Conservation (phyloP, 2,329 filamentous ascomycete species). For the Trichoderma sp. region DNA sequence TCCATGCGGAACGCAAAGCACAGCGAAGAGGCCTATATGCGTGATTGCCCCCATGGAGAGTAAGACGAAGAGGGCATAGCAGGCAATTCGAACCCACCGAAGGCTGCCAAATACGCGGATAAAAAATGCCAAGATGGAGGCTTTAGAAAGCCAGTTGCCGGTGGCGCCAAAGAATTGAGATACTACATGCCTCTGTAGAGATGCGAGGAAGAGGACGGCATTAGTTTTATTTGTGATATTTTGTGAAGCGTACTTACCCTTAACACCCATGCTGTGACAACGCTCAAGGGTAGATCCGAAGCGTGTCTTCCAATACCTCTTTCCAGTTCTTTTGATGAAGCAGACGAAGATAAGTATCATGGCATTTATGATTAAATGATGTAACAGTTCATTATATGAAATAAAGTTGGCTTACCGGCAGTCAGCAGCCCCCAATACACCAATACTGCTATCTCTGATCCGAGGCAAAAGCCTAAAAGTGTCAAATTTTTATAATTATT, state of each 20-base stretch:
- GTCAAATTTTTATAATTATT: not conserved
- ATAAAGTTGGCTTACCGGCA: constrained; percentile 4
- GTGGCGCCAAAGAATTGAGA: constrained; percentile 6
- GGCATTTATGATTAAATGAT: not conserved
- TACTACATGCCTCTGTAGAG: not conserved
- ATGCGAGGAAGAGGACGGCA: not conserved
- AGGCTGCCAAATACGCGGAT: constrained; percentile 8
- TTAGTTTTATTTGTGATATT: not conserved
- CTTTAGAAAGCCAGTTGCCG: constrained; percentile 14
- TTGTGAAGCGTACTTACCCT: not conserved
- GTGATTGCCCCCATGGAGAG: constrained; percentile 4
- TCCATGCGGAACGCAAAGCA: constrained; percentile 12
- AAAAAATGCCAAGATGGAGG: constrained; percentile 9
- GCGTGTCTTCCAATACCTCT: constrained; percentile 10
- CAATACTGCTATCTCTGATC: not conserved
- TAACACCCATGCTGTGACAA: constrained; percentile 2
- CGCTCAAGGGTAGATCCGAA: constrained; percentile 8
- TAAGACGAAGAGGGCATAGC: not conserved
- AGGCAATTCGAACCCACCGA: constrained; percentile 9
- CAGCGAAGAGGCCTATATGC: constrained; percentile 1
- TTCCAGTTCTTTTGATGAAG: not conserved
- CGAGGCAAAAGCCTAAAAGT: not conserved
- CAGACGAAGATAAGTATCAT: not conserved
- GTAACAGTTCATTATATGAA: not conserved
- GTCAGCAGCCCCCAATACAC: constrained; percentile 1